Evolutionary conservation across 2,329 filamentous ascomycete species (phyloP).

Genomic region (Cladophialophora chaetospira): DNA sequence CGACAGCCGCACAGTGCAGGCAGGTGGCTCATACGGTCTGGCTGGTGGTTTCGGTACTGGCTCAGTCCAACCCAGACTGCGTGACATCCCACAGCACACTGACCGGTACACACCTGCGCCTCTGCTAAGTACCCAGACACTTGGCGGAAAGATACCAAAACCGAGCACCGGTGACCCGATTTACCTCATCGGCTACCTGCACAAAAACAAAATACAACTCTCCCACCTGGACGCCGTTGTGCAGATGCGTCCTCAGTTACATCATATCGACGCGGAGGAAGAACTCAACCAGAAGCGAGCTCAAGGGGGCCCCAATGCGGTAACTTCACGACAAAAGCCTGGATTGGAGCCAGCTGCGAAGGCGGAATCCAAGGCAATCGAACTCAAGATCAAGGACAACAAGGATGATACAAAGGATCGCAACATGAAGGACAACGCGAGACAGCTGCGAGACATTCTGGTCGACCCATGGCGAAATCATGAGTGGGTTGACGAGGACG

Average conservation of each 20-base stretch:
- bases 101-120: slow-evolving; percentile 67
- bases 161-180: slow-evolving; percentile 68
- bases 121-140: slow-evolving; percentile 76
- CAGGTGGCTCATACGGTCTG: slow-evolving; percentile 69
- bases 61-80: slow-evolving; percentile 35
- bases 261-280: slow-evolving; percentile 82
- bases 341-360: slow-evolving; percentile 45
- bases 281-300: slow-evolving; percentile 64
- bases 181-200: slow-evolving; percentile 93
- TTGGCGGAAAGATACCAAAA: slow-evolving; percentile 77
- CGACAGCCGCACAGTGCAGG: slow-evolving; percentile 54
- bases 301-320: slow-evolving; percentile 40
- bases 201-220: slow-evolving; percentile 79
- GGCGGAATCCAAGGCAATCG: slow-evolving; percentile 72
- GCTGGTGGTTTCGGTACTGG: slow-evolving; percentile 72
- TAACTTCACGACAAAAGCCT: slow-evolving; percentile 36
- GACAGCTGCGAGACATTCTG: slow-evolving; percentile 75
- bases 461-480: slow-evolving; percentile 79
- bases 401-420: slow-evolving; percentile 50
- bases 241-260: slow-evolving; percentile 86
- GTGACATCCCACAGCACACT: slow-evolving; percentile 57
- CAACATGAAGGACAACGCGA: slow-evolving; percentile 69
- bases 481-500: slow-evolving; percentile 79
- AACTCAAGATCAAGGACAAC: slow-evolving; percentile 77
- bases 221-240: slow-evolving; percentile 81